Conservation (phyloP, 768 basidiomycete species). For the Mycena vitilis region DNA sequence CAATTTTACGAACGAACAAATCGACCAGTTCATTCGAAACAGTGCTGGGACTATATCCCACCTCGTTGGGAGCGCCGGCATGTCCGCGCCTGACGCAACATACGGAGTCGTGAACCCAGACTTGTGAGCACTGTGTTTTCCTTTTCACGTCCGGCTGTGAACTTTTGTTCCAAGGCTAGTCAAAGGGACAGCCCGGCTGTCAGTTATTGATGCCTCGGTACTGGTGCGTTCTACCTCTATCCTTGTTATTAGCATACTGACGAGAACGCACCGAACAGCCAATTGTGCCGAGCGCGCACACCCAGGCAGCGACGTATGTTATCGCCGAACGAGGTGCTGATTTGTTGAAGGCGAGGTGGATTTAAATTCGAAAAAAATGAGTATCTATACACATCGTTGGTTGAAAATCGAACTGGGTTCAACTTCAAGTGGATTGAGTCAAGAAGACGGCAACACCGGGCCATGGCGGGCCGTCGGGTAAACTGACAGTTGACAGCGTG, state of each 20-base stretch:
- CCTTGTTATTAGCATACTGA: no score
- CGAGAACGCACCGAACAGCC: no score
- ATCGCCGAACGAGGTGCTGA: background rate
- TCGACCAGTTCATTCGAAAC: conserved; percentile 9
- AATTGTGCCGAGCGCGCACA: no score
- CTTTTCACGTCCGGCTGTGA: no score
- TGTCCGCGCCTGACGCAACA: background rate
- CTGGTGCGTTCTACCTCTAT: background rate
- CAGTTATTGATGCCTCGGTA: conserved; percentile 10
- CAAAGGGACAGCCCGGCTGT: background rate
- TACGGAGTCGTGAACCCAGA: conserved; percentile 16
- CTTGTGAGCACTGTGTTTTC: background rate
- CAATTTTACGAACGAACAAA: background rate
- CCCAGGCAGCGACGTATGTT: background rate
- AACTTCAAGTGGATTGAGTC: no score
- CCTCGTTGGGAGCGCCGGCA: conserved; percentile 7
- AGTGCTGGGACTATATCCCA: conserved; percentile 3
- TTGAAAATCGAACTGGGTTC: no score
- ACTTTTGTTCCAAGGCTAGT: background rate
- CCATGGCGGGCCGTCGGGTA: no score
- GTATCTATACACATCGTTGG: no score
- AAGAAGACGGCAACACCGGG: no score
- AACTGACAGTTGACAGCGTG: no score
- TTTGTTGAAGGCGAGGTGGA: no score
- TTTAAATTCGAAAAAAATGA: no score